Conservation (phyloP, 768 basidiomycete genomes). For the Jaapia argillacea region DNA sequence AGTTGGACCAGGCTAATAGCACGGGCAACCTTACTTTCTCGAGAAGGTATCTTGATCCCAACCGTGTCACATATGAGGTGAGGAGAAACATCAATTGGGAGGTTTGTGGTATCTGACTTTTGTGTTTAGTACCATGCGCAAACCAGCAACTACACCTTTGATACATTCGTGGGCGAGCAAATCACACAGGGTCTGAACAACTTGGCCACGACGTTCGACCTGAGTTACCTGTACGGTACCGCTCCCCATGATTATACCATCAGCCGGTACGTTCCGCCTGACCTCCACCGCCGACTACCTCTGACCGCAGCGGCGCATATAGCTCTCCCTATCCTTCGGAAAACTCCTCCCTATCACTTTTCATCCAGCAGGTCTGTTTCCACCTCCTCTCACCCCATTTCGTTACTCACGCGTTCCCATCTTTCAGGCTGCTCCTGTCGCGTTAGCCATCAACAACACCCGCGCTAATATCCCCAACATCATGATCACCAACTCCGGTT, state of each 20-base stretch:
- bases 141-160: constrained; percentile 41
- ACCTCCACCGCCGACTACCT: too few species aligned
- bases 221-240: constrained; percentile 54
- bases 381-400: constrained; percentile 6
- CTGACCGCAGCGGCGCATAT: constrained; percentile 7
- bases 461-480: constrained; percentile 50
- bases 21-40: constrained; percentile 48
- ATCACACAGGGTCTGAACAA: constrained; percentile 48
- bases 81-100: neutral
- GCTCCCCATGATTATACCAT: constrained; percentile 73
- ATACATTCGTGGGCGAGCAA: constrained; percentile 40
- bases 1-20: constrained; percentile 31
- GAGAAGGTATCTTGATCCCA: constrained; percentile 72
- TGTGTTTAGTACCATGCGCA: constrained; percentile 53
- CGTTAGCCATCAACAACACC: constrained; percentile 52
- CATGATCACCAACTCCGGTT: constrained; percentile 56
- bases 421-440: constrained; percentile 38
- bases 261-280: constrained; percentile 29
- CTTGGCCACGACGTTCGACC: constrained; percentile 49
- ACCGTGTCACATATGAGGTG: constrained; percentile 68
- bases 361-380: constrained; percentile 33
- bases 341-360: constrained; percentile 48
- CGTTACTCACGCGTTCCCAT: constrained; percentile 3
- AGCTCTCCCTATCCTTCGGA: constrained; percentile 58
- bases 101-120: neutral